Evolutionary conservation across 345 rosid species (phyloP), one percentile per base, ranked within the genome.

Genomic region (Acer saccharum): DNA sequence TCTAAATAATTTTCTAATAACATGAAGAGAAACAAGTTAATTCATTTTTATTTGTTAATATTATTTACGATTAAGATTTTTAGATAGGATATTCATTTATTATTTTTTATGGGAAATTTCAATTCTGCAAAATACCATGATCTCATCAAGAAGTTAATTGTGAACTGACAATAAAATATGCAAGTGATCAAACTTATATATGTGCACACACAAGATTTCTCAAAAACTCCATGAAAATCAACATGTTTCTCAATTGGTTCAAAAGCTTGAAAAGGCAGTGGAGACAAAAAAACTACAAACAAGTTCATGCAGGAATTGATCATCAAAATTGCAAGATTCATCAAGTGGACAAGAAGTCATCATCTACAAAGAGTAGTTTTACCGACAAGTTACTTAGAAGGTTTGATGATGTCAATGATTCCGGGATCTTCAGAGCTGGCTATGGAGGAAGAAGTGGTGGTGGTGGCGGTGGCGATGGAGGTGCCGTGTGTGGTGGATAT

Each of bases 211-310:
- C 6, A 35, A 35, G 39, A 35, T 4, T 10, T 12, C 16, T 41
- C 1, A 13, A 35, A 35, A 35, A 35, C 39, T 4, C 6, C 39
- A 50, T 61, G 18, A 4, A 52, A 17, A 1, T 35, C 55, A 25
- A 20, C 67, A 62, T 73, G 68, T 25, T 44, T 62, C 17, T 44
- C 4, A 44, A 29, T 21, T 73, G 76, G 25, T 61, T 62, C 44
- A 44, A 44, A 43, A 41, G 68, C 10, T 17, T 25, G 58, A 44
- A 23, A 29, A 25, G 35, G 25, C 68, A 62, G 41, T 62, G 76
- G 68, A 63, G 23, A 35, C 6, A 35, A 35, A 35, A 35, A 35
- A 4, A 35, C 64, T 6, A 67, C 39, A 60, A 72, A 3, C 32
- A 43, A 61, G 67, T 61, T 73, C 21, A 4, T 7, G 39, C 39